Percentiles rank a stretch among this genome's conserved stretches.
phyloP scores from a whole-genome alignment of 352 stramenopile genomes.

The Phytophthora melonis region DNA sequence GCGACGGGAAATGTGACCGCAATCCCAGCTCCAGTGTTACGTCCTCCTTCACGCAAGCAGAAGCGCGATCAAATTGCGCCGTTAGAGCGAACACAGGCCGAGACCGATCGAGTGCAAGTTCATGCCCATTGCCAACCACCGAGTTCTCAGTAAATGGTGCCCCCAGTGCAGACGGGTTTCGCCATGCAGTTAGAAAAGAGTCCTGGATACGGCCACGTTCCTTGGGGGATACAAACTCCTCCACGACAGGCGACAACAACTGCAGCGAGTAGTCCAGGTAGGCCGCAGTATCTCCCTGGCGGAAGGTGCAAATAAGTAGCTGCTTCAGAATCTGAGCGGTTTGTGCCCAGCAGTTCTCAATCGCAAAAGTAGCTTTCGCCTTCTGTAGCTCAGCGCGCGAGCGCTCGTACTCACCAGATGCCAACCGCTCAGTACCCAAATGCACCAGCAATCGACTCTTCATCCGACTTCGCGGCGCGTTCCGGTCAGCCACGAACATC shows the following conservation, averaged over 20 bases:
- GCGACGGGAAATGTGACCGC: constrained; percentile 63
- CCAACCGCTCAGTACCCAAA: constrained; percentile 77
- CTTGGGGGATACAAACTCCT: constrained; percentile 67
- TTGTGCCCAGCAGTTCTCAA: constrained; percentile 82
- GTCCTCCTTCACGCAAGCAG: constrained; percentile 75
- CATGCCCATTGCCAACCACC: constrained; percentile 50
- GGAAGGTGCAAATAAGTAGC: constrained; percentile 78
- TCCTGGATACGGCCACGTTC: constrained; percentile 71
- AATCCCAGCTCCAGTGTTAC: constrained; percentile 60
- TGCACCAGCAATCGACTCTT: constrained; percentile 82
- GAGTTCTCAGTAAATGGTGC: constrained; percentile 51
- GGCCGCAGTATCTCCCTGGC: constrained; percentile 71
- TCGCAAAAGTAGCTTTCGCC: constrained; percentile 62
- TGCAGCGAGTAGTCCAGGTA: constrained; percentile 86
- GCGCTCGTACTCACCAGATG: constrained; percentile 72
- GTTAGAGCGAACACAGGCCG: constrained; percentile 59
- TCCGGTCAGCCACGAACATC: constrained; percentile 73
- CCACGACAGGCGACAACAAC: constrained; percentile 75
- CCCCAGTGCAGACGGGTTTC: constrained; percentile 49
- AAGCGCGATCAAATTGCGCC: constrained; percentile 70
- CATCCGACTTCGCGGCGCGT: constrained; percentile 68
- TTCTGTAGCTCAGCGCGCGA: constrained; percentile 76
- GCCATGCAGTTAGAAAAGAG: constrained; percentile 73
- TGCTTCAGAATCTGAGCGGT: constrained; percentile 80
- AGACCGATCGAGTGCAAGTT: constrained; percentile 61